Evolutionary conservation across 2,329 filamentous ascomycete genomes (phyloP).

Genomic region (Colletotrichum sp.): DNA sequence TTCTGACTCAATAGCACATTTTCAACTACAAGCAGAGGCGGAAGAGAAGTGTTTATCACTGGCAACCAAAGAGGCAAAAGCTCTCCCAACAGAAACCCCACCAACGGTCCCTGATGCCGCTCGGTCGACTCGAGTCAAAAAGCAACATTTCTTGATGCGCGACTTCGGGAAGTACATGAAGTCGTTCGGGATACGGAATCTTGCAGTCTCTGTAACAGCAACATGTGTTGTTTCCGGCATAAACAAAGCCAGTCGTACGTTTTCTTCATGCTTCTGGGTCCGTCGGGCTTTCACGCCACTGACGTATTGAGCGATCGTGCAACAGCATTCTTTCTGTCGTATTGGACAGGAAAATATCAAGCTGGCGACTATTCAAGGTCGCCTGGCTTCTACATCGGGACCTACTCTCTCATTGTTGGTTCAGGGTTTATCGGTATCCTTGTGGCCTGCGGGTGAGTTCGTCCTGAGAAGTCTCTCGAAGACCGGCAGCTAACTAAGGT

Average conservation of each 20-base stretch:
- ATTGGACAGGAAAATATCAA: not conserved
- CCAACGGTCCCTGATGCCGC: not conserved
- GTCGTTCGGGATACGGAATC: not conserved
- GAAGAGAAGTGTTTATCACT: not conserved
- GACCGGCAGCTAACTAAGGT: not conserved
- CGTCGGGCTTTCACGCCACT: not conserved
- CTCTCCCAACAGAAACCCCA: not conserved
- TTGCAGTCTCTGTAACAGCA: not conserved
- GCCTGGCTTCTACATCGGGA: not conserved
- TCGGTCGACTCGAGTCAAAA: not conserved
- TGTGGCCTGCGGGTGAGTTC: not conserved
- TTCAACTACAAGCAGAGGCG: rapidly evolving
- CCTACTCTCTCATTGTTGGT: not conserved
- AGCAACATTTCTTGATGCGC: not conserved
- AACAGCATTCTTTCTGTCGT: not conserved
- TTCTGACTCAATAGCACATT: not conserved
- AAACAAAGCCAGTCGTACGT: not conserved
- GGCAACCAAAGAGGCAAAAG: not conserved
- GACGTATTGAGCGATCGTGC: not conserved
- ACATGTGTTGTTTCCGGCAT: not conserved
- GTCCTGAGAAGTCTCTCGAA: not conserved
- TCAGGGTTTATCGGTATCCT: not conserved
- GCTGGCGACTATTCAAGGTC: not conserved
- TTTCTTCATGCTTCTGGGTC: not conserved
- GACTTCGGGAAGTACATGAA: not conserved